Base-by-base conservation (phyloP, 257 asterid species). In the Echium plantagineum region DNA sequence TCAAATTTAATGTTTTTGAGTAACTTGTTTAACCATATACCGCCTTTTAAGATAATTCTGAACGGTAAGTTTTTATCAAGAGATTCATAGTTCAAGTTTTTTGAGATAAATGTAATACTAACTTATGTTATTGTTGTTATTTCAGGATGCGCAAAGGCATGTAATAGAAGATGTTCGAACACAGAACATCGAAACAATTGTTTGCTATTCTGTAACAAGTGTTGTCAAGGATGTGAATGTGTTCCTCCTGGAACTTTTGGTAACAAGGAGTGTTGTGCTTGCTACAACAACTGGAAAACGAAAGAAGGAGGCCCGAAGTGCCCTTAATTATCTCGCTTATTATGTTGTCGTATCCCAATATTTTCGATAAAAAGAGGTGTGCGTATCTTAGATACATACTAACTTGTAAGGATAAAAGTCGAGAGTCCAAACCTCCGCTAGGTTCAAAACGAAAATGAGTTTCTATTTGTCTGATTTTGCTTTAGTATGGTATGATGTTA, bases 281-380 rank as follows among this genome's bases (percentile, higher is more conserved):
- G 73, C 30, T 72, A 72, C 1, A 16, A 51, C 7, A 52, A 68
- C 38, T 59, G 73, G 73, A 55, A 60, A 48, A 66, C 65, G 17
- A 9, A 67, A 52, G n/a, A 47, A 59, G 69, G 72, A 28, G 58
- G 63, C 16, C 73, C 77, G 4, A 72, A 67, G 21, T 72, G 77
- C 28, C 77, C 77, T 64, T 72, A 69, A 52, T 24, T 24, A 24
- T 1, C 26, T 3, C 10, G 13, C 16, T 42, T 13, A 42, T 42
- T 7, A 28, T 28, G 7, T 28, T 28, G 32, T 28, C 9, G 9
- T 35, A 7, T 35, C 12, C 12, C 5, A 2, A 10, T 9, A 0
- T 42, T 7, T 10, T 7, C 17, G 13, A 10, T 42, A 10, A 42
- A 3, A 42, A 7, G 32, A 6, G 32, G 32, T 28, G 32, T 4